Conservation (phyloP, 2,329 filamentous ascomycete genomes). For the Xylariaceae sp. region DNA sequence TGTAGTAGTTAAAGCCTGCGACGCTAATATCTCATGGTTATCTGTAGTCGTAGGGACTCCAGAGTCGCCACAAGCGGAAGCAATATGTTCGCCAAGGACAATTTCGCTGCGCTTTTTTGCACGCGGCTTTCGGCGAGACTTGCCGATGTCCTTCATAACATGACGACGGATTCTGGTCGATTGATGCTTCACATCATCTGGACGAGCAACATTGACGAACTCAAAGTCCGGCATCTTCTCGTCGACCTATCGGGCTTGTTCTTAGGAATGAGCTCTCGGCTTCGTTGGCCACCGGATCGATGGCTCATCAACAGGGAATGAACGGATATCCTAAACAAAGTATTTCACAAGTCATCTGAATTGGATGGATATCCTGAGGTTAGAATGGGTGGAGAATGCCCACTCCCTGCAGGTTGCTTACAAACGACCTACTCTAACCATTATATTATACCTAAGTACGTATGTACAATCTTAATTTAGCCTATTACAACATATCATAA, state of each 20-base stretch:
- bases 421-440: too few species aligned
- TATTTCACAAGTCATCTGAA: too few species aligned
- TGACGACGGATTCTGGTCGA: constrained; percentile 35
- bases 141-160: constrained; percentile 39
- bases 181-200: constrained; percentile 33
- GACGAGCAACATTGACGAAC: constrained; percentile 32
- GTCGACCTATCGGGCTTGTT: not conserved
- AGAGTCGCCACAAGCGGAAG: not conserved
- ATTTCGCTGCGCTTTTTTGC: constrained; percentile 17
- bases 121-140: constrained; percentile 30
- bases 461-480: too few species aligned
- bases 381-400: too few species aligned
- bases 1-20: constrained; percentile 4
- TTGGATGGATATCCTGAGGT: too few species aligned
- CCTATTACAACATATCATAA: too few species aligned
- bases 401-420: too few species aligned
- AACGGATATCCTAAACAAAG: too few species aligned
- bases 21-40: not conserved
- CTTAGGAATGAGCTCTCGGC: not conserved
- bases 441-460: too few species aligned
- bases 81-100: constrained; percentile 10
- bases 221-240: constrained; percentile 32
- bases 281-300: too few species aligned
- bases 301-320: too few species aligned
- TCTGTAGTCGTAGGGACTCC: not conserved